Evolutionary conservation across 305 asterid genomes (phyloP), one percentile per base, ranked within the genome.

Genomic region (Striga hermonthica): DNA sequence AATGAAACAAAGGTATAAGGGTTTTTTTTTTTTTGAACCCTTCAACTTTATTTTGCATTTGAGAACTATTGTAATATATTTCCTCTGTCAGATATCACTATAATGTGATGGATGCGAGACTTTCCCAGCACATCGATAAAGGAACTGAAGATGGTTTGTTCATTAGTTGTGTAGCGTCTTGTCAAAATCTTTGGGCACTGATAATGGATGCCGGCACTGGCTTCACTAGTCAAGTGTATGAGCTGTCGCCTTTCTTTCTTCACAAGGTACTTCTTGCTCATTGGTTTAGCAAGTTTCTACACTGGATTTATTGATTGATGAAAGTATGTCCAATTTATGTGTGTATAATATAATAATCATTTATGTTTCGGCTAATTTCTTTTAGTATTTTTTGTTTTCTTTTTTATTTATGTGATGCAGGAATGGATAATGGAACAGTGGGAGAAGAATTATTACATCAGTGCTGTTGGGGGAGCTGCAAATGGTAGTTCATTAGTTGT

Each of bases 131-230:
- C 76, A 79, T 89, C 55, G 86, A 79, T 4, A 89, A 83, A 75
- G 98, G 96, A 74, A 83, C 75, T 44, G 86, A 84, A 64, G 95
- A 91, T 76, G 92, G 92, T 64, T 72, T 91, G 50, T 76, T 43
- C 66, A 84, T 91, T 64, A 89, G 96, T 58, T 73, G 89, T 63
- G 87, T 89, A 22, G 82, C 95, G 45, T 89, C 89, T 59, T 72
- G 81, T 75, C 83, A 77, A 60, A 91, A 84, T 72, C 79, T 89
- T 14, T 91, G 97, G 97, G 96, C 98, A 10, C 76, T 91, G 34
- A 81, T 91, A 74, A 82, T 91, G 98, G 98, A 91, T 83, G 97
- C 95, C 0, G 95, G 93, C 61, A 89, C 97, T 16, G 95, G 93
- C 61, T 91, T 84, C 74, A 59, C 66, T 8, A 62, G 82, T n/a